Base-by-base conservation (phyloP, 2,329 filamentous ascomycete genomes). In the Arthrobotrys conoides region DNA sequence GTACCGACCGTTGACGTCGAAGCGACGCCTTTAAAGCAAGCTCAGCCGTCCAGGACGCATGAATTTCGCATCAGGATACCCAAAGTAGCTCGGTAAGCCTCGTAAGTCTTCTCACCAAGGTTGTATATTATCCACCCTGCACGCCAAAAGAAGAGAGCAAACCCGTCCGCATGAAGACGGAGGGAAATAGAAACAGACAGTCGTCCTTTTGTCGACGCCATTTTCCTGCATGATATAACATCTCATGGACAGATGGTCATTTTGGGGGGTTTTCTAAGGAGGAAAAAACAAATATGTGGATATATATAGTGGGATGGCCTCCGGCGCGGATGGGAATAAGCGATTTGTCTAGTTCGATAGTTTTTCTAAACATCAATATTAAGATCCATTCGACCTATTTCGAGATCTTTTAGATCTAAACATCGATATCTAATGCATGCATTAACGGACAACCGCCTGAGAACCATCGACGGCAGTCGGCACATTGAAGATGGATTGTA, bases 91-190 rank as follows among this genome's bases (percentile, higher is more conserved):
- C 30, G 53, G 18, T n/a, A 59, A 30, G 53, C 53, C 53, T 38
- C 16, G 27, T 24, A 16, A 53, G 20, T n/a, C 24, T 33, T 30
- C 33, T 55, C 14, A 18, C 51, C 22, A 16, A 53, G 48, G 27
- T 18, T 33, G 51, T 10, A 14, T n/a, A n/a, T 22, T 27, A 38
- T 36, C 18, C 10, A 38, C 16, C 10, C 27, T 59, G 53, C 53
- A 59, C 1, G 30, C 53, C 53, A 59, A 38, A 38, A 59, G 5
- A 12, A 38, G 24, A 59, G 20, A 20, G 20, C 53, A 59, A 59
- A 59, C 53, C 53, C 18, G 53, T 59, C 53, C 53, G 53, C n/a
- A 22, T 36, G 18, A 59, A 59, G 27, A 59, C 53, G 53, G 53
- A 9, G 27, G 9, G n/a, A 27, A n/a, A 20, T 20, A 36, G 9